phyloP scores from a whole-genome alignment of 2,329 filamentous ascomycete species.

The Phoma sp. region DNA sequence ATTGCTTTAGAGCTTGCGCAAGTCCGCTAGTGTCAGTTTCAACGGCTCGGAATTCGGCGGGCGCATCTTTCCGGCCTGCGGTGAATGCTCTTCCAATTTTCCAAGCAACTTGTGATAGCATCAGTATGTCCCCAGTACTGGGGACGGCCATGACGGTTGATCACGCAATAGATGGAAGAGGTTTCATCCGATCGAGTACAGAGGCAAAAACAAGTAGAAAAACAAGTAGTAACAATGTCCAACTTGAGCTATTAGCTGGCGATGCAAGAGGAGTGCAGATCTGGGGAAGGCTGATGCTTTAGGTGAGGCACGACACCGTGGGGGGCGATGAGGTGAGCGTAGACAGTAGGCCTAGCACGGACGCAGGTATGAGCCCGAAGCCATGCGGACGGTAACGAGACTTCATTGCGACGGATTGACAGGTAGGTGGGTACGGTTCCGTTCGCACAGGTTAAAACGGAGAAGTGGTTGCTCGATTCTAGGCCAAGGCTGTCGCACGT shows the following conservation, averaged over 20 bases:
- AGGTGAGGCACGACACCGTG: conserved; percentile 25
- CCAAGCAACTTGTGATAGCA: conserved; percentile 57
- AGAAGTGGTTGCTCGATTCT: conserved; percentile 16
- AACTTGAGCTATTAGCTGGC: not conserved
- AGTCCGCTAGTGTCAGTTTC: conserved; percentile 53
- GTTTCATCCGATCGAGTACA: not conserved
- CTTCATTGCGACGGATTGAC: conserved; percentile 19
- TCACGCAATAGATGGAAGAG: not conserved
- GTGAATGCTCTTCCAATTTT: conserved; percentile 55
- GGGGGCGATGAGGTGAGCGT: conserved; percentile 28
- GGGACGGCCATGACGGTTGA: conserved; percentile 38
- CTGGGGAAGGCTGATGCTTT: conserved; percentile 32
- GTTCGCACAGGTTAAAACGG: conserved; percentile 21
- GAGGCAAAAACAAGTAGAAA: not conserved
- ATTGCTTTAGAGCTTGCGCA: conserved; percentile 52
- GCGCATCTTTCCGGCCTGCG: conserved; percentile 50
- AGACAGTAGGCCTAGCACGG: conserved; percentile 19
- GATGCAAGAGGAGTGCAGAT: conserved; percentile 5
- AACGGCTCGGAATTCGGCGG: conserved; percentile 52
- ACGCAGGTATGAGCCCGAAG: conserved; percentile 21
- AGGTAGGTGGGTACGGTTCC: conserved; percentile 21
- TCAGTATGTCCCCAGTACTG: conserved; percentile 54
- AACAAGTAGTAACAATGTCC: too few species aligned
- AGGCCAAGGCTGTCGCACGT: conserved; percentile 32
- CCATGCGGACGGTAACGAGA: conserved; percentile 31